Evolutionary conservation across 2,329 filamentous ascomycete species (phyloP).

Genomic region (Aspergillus tamarii): DNA sequence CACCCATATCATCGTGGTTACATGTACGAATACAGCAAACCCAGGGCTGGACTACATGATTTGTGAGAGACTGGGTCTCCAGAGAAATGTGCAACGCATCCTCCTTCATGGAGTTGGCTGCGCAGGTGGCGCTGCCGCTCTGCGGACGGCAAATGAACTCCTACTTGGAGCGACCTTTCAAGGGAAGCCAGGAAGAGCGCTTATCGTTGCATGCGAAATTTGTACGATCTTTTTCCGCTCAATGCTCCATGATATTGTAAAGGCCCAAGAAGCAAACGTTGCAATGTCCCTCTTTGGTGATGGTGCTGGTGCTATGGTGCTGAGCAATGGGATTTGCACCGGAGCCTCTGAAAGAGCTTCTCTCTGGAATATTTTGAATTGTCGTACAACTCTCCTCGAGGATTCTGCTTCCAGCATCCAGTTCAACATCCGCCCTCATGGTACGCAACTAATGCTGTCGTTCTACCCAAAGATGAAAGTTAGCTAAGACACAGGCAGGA

Average conservation of each 20-base stretch:
- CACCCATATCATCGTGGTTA: constrained; percentile 6
- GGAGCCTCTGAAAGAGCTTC: background rate
- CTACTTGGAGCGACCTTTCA: background rate
- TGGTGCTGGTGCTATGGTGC: constrained; percentile 2
- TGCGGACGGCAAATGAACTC: background rate
- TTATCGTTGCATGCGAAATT: constrained; percentile 9
- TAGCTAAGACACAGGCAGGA: background rate
- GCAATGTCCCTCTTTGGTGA: constrained; percentile 3
- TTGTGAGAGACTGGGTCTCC: background rate
- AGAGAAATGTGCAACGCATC: background rate
- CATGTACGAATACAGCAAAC: constrained; percentile 6
- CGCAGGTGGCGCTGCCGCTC: constrained; percentile 5
- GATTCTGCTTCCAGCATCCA: background rate
- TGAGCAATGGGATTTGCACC: background rate
- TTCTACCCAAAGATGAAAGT: background rate
- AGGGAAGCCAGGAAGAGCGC: background rate
- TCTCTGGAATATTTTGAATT: background rate
- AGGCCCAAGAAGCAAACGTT: background rate
- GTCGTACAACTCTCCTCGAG: background rate
- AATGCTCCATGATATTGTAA: background rate
- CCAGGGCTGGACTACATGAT: constrained; percentile 3
- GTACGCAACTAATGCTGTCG: background rate
- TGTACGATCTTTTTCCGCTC: constrained; percentile 1
- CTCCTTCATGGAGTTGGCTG: constrained; percentile 7
- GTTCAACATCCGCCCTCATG: background rate